Base-by-base conservation (phyloP, 192 early-diverging fungal genomes). In the Kappamyces sp. region DNA sequence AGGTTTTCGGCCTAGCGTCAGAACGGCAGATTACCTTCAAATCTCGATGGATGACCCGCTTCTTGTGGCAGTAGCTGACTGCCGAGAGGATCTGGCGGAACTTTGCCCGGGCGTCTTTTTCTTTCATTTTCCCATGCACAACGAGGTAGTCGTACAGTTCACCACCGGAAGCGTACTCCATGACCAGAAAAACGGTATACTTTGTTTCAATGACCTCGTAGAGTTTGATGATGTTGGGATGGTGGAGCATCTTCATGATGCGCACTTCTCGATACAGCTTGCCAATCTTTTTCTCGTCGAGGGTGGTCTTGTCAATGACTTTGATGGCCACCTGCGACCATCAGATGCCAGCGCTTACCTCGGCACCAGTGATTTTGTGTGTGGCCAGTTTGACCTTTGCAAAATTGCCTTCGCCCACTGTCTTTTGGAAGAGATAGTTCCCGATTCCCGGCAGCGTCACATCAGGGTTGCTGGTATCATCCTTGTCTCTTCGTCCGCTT, bases 321-420 rank as follows among this genome's bases (percentile, higher is more conserved):
- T 84, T 84, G 49, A 84, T 66, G n/a, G 81, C 81, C 30, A 84
- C 81, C 79, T 83, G 41, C 29, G 37, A 7, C 15, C 15, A 57
- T 68, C 31, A 33, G 34, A 47, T 45, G 8, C 35, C 12, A 40
- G 54, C 6, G 49, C 32, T 45, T 57, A 81, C 79, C 71, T 78
- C 75, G 0, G 49, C 64, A 2, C 73, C 73, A 12, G 78, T 80
- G 34, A 77, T 14, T 42, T 77, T 77, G 54, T 98, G 91, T 63
- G 89, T 83, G 2, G 89, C 92, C 9, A 96, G 79, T 73, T 98
- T 98, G 59, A 96, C 93, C 72, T 98, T 95, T 57, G 90, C 93
- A 75, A 96, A 96, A 77, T 98, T 94, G 49, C 93, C 95, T 73
- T 96, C 93, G 53, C 93, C 93, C 7, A 98, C 80, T 29, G 93